phyloP scores from a whole-genome alignment of 345 rosid genomes.

The Angophora floribunda region DNA sequence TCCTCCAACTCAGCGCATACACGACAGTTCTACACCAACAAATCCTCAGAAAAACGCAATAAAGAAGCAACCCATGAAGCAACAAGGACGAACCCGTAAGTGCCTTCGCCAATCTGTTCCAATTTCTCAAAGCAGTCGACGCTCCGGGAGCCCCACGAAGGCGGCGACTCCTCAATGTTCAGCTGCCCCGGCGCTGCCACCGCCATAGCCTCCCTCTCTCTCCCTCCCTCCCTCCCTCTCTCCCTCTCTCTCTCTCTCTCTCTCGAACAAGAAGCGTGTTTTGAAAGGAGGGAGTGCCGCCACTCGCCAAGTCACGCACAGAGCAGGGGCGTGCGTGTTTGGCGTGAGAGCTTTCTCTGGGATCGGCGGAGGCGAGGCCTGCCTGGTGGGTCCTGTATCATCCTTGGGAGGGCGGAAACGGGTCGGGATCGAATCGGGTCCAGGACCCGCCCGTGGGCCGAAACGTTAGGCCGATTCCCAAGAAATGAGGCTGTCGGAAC shows the following conservation, averaged over 20 bases:
- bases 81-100: slow-evolving; percentile 28
- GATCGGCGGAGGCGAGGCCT: background rate
- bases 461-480: background rate
- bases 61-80: background rate
- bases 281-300: background rate
- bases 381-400: too few species aligned
- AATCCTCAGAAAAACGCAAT: background rate
- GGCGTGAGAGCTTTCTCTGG: background rate
- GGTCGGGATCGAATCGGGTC: background rate
- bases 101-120: slow-evolving; percentile 59
- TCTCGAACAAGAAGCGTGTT: background rate
- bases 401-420: background rate
- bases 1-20: background rate
- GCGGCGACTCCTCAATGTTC: slow-evolving; percentile 33
- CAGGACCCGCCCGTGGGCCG: background rate
- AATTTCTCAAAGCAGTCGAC: slow-evolving; percentile 52
- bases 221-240: background rate
- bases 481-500: background rate
- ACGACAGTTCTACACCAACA: background rate
- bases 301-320: background rate
- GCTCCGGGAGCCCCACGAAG: slow-evolving; percentile 46
- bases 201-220: slow-evolving; percentile 10
- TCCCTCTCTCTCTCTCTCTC: background rate
- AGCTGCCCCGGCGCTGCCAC: slow-evolving; percentile 42
- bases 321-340: background rate